Evolutionary conservation across 2,329 filamentous ascomycete genomes (phyloP), one percentile per base, ranked within the genome.

Genomic region (Colletotrichum neosansevieriae): DNA sequence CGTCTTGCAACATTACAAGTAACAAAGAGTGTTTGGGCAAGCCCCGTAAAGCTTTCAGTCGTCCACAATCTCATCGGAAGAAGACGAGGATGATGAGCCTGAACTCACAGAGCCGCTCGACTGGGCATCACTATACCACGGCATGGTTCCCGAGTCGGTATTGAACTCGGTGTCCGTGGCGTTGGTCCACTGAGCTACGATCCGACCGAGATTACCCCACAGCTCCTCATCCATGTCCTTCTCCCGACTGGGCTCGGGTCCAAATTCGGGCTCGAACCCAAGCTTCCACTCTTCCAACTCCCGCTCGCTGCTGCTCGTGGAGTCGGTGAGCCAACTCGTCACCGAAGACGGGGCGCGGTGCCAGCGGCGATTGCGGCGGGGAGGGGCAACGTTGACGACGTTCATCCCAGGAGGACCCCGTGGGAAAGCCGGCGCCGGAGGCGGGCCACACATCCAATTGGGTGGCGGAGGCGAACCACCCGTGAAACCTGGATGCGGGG

Each of bases 131-230:
- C 65, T 60, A 19, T 65, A 65, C 13, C 61, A 68, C 24, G 65
- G 61, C 29, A 68, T 44, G 5, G 24, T 57, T 3, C 54, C 65
- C 5, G 54, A 54, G 49, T 65, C 54, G 0, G 61, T 50, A 40
- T 45, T 44, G 34, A 65, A 64, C 40, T 64, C 47, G 19, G 65
- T 68, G 9, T 68, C 65, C 1, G 40, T 36, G 17, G 65, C 65
- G 42, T 68, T 56, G 1, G 65, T 68, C 65, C 65, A 68, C 61
- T 58, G 15, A 21, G 53, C 61, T 19, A 65, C 61, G 24, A 63
- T 32, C 40, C 3, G 34, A 3, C 65, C 65, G 6, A 68, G 65
- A 1, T 65, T 32, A 2, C n/a, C 64, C 17, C 61, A 51, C 29
- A 7, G 12, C 61, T 21, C 32, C n/a, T 49, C 60, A n/a, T 51